Conservation (phyloP, 768 basidiomycete species). For the Termitomyces sp. region DNA sequence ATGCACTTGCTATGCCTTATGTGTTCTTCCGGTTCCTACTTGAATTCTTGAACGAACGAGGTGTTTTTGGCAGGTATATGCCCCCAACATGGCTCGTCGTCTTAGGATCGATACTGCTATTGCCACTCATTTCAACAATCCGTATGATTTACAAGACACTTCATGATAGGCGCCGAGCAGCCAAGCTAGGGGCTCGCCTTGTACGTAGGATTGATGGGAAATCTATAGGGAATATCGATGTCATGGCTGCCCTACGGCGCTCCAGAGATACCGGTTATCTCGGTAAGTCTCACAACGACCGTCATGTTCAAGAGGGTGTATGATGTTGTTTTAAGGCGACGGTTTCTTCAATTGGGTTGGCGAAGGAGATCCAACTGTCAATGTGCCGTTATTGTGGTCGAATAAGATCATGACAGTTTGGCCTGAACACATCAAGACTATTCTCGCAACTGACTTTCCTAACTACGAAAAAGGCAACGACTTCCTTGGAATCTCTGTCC, state of each 20-base stretch:
- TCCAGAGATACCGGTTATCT: constrained; percentile 42
- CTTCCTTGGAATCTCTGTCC: neutral
- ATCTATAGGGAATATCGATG: constrained; percentile 38
- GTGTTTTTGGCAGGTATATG: constrained; percentile 7
- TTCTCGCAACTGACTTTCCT: constrained; percentile 51
- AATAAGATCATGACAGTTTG: constrained; percentile 41
- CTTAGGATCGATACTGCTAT: constrained; percentile 19
- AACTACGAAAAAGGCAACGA: constrained; percentile 52
- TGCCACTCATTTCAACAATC: constrained; percentile 28
- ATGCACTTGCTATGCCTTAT: constrained; percentile 13
- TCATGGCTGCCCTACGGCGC: constrained; percentile 29
- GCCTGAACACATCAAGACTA: constrained; percentile 52
- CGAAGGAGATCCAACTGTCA: constrained; percentile 34
- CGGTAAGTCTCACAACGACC: constrained; percentile 24
- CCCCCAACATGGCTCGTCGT: constrained; percentile 34
- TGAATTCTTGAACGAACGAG: constrained; percentile 8
- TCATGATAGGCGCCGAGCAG: constrained; percentile 30
- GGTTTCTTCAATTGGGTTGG: constrained; percentile 29
- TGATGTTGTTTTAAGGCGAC: constrained; percentile 30
- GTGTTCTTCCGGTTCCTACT: constrained; percentile 14
- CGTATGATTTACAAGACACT: constrained; percentile 24
- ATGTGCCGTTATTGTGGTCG: constrained; percentile 40
- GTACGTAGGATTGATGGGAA: constrained; percentile 33
- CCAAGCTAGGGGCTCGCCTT: constrained; percentile 40
- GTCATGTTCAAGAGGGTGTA: neutral